Percentiles rank a stretch among this genome's conserved stretches.
Evolutionary conservation across 805 yeast genomes (phyloP).

Genomic region (Nakazawaea ishiwadae): DNA sequence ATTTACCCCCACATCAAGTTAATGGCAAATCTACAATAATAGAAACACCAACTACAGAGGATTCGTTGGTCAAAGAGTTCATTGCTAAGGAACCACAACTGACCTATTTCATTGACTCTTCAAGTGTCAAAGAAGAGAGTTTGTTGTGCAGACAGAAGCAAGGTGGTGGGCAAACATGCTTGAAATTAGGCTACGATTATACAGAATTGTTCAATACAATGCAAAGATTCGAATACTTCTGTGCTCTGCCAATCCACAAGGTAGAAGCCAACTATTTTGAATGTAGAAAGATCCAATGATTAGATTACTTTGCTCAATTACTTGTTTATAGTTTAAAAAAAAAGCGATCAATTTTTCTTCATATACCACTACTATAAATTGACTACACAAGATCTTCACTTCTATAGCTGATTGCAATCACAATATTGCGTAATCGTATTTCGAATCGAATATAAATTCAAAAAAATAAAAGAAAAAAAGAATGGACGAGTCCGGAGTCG

Average conservation of each 20-base stretch:
- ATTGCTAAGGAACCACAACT: constrained; percentile 3
- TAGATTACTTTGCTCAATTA: too few species aligned
- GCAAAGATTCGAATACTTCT: constrained; percentile 40
- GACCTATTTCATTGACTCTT: constrained; percentile 9
- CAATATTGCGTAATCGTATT: too few species aligned
- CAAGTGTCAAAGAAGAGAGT: constrained; percentile 20
- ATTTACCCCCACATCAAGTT: constrained; percentile 2
- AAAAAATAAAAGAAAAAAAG: constrained; percentile 25
- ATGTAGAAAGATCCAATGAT: constrained; percentile 41
- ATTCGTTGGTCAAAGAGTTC: constrained; percentile 2
- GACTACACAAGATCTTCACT: too few species aligned
- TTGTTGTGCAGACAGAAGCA: constrained; percentile 37
- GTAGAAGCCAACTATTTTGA: constrained; percentile 43
- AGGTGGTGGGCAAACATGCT: constrained; percentile 38
- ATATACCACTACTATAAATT: too few species aligned
- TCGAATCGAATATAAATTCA: too few species aligned
- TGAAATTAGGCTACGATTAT: constrained; percentile 31
- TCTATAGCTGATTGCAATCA: too few species aligned
- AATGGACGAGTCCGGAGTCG: constrained; percentile 74
- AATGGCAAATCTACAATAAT: constrained; percentile 4
- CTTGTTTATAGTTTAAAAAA: too few species aligned
- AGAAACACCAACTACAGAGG: neutral
- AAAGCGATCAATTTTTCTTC: too few species aligned
- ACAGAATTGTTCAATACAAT: constrained; percentile 38
- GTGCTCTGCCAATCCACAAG: constrained; percentile 37